Evolutionary conservation across 2,329 filamentous ascomycete species (phyloP).

Genomic region (Leptodontidium sp.): DNA sequence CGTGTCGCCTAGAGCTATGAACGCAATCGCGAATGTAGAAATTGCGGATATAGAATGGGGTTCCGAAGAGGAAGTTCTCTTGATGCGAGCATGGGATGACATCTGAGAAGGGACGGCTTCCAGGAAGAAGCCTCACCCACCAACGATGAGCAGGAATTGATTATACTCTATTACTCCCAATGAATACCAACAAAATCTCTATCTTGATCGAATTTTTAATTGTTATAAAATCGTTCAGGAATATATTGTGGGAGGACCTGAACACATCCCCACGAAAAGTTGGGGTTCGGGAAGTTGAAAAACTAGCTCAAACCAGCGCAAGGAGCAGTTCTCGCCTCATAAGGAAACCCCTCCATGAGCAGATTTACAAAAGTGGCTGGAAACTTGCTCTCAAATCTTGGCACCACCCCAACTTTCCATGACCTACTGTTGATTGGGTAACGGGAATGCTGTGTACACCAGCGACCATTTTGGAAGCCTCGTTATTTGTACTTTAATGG

Average conservation of each 20-base stretch:
- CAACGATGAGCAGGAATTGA: not conserved
- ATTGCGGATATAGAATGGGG: too few species aligned
- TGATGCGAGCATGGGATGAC: not conserved
- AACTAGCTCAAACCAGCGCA: slow-evolving; percentile 28
- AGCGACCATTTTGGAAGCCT: not conserved
- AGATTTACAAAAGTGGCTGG: slow-evolving; percentile 21
- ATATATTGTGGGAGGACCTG: not conserved
- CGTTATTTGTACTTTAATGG: not conserved
- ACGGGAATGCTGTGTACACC: not conserved
- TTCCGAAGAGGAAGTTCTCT: too few species aligned
- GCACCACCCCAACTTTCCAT: slow-evolving; percentile 7
- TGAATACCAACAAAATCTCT: not conserved
- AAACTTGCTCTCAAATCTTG: slow-evolving; percentile 31
- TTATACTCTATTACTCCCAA: not conserved
- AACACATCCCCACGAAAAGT: not conserved
- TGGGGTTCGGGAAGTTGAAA: slow-evolving; percentile 4
- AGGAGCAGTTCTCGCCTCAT: slow-evolving; percentile 8
- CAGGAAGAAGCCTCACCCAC: not conserved
- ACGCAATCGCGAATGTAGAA: not conserved
- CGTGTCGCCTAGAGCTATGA: not conserved
- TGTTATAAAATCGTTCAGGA: not conserved
- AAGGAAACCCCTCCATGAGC: not conserved
- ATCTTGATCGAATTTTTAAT: not conserved
- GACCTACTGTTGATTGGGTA: not conserved
- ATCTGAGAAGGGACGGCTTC: not conserved